Percentiles rank a stretch among this genome's conserved stretches.
Conservation (phyloP, 1,284 basidiomycete species). For the Pyrrhoderma noxium region DNA sequence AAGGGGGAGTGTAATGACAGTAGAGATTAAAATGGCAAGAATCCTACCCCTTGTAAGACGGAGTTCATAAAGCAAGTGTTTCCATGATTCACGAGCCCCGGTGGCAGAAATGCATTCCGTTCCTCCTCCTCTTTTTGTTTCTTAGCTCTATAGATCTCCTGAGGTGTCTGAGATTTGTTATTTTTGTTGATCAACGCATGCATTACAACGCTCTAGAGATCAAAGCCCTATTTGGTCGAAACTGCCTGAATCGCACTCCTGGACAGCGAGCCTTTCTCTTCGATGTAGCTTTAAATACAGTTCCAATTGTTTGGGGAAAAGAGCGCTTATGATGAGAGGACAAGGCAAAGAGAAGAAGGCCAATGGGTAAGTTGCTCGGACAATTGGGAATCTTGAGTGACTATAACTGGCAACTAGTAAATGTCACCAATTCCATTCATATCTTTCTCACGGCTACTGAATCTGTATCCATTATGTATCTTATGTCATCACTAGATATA, state of each 20-base stretch:
- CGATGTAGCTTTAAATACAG: too few relatives aligned
- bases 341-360: neutral
- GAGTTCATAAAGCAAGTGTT: slow-evolving; percentile 95
- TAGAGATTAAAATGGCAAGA: slow-evolving; percentile 3
- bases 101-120: slow-evolving; percentile 50
- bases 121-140: slow-evolving; percentile 58
- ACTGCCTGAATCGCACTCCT: neutral
- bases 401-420: too few relatives aligned
- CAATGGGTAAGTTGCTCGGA: neutral
- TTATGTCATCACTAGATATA: too few relatives aligned
- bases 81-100: slow-evolving; percentile 78
- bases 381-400: neutral
- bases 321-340: neutral
- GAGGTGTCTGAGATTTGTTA: slow-evolving; percentile 46
- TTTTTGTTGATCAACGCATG: slow-evolving; percentile 43
- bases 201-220: slow-evolving; percentile 3
- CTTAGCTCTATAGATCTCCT: slow-evolving; percentile 53
- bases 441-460: too few relatives aligned
- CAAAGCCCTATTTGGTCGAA: neutral
- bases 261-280: too few relatives aligned
- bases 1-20: neutral
- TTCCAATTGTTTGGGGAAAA: neutral
- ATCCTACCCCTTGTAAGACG: slow-evolving; percentile 59
- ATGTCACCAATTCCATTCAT: too few relatives aligned
- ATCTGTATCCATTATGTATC: too few relatives aligned